Conservation (phyloP, 768 basidiomycete species). For the Grammothele lineata region DNA sequence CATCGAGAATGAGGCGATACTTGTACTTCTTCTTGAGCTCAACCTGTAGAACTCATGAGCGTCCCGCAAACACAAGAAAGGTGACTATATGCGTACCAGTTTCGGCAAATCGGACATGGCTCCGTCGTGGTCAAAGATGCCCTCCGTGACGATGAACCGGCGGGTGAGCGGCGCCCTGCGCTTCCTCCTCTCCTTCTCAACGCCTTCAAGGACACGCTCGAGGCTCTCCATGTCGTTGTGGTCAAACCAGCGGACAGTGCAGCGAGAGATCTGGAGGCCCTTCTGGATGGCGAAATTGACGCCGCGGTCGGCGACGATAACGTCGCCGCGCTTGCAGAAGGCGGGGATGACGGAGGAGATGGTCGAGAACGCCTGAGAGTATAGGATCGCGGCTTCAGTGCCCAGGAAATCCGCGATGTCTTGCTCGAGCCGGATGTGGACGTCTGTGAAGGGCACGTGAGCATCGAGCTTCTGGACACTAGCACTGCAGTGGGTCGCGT, state of each 20-base stretch:
- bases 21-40: constrained; percentile 96
- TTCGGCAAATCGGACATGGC: constrained; percentile 89
- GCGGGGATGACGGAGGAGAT: constrained; percentile 93
- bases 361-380: constrained; percentile 91
- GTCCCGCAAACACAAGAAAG: too few species aligned
- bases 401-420: constrained; percentile 91
- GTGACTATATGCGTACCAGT: constrained; percentile 49
- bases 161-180: constrained; percentile 78
- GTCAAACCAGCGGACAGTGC: constrained; percentile 91
- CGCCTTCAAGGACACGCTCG: constrained; percentile 77
- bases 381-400: constrained; percentile 84
- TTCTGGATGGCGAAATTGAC: constrained; percentile 95
- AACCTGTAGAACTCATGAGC: constrained; percentile 45
- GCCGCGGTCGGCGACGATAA: constrained; percentile 98
- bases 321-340: constrained; percentile 95
- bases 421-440: constrained; percentile 85
- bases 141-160: constrained; percentile 94
- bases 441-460: constrained; percentile 48
- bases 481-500: background rate
- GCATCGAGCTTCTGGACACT: too few species aligned
- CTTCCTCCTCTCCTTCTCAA: constrained; percentile 89
- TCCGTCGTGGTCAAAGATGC: constrained; percentile 94
- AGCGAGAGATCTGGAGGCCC: constrained; percentile 90
- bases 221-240: constrained; percentile 92
- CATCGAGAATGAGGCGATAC: constrained; percentile 92